Conservation (phyloP, 108 stramenopile genomes). For the Cylindrotheca closterium region DNA sequence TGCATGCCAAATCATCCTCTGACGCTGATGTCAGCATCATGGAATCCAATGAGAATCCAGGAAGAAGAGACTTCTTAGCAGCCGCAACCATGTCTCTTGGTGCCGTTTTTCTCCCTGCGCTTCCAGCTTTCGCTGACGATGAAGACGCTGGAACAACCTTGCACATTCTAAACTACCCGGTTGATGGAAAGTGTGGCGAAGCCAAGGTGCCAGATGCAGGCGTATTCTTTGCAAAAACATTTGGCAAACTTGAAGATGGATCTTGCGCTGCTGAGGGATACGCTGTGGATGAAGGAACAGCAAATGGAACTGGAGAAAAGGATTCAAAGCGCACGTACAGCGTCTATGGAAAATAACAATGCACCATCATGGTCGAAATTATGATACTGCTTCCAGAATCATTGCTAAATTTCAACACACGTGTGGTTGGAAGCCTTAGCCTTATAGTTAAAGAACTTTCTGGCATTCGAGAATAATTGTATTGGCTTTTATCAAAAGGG, state of each 20-base stretch:
- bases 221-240: conserved; percentile 1
- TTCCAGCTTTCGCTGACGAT: background rate
- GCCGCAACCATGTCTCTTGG: background rate
- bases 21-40: no score
- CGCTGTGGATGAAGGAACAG: background rate
- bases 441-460: no score
- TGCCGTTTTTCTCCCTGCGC: background rate
- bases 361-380: no score
- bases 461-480: no score
- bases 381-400: no score
- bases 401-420: no score
- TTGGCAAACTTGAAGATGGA: conserved; percentile 5
- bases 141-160: background rate
- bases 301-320: conserved; percentile 8
- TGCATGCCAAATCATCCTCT: no score
- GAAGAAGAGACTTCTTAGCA: background rate
- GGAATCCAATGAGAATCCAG: no score
- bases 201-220: background rate
- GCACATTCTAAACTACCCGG: background rate
- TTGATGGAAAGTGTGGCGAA: conserved; percentile 1
- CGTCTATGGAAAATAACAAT: conserved; percentile 1
- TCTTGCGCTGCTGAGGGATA: conserved; percentile 8
- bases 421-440: no score
- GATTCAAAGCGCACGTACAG: background rate
- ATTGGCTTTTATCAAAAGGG: no score